phyloP scores from a whole-genome alignment of 495 filamentous ascomycete genomes.

The Xylaria nigripes region DNA sequence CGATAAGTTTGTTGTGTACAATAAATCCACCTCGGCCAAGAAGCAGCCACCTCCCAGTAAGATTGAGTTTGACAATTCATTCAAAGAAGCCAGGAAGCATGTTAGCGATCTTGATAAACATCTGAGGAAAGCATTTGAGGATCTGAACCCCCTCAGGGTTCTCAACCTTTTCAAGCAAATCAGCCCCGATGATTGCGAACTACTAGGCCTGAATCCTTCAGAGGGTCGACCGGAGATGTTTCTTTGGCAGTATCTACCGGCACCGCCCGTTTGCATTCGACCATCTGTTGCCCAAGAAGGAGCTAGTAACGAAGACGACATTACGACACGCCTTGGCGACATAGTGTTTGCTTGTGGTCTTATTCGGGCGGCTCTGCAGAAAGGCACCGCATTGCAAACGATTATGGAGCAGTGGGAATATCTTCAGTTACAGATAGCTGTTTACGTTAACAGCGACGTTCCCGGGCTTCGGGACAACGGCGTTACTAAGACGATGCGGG shows the following conservation, averaged over 20 bases:
- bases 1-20: conserved; percentile 81
- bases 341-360: conserved; percentile 83
- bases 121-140: conserved; percentile 82
- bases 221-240: conserved; percentile 94
- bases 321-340: conserved; percentile 89
- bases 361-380: conserved; percentile 67
- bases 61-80: conserved; percentile 73
- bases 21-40: conserved; percentile 72
- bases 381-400: conserved; percentile 72
- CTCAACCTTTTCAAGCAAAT: conserved; percentile 86
- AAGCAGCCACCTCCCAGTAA: conserved; percentile 76
- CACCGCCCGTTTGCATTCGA: conserved; percentile 85
- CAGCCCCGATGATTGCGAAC: conserved; percentile 75
- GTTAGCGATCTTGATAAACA: conserved; percentile 84
- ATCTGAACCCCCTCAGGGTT: conserved; percentile 82
- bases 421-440: conserved; percentile 84
- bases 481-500: conserved; percentile 72
- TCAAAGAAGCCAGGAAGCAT: conserved; percentile 61
- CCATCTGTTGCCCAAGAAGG: conserved; percentile 87
- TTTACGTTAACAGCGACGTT: conserved; percentile 97
- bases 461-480: conserved; percentile 72
- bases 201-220: conserved; percentile 76
- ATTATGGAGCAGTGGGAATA: conserved; percentile 99
- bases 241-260: conserved; percentile 92
- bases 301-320: conserved; percentile 89